Percentiles rank a stretch among this genome's conserved stretches.
phyloP scores from a whole-genome alignment of 352 stramenopile genomes.

The Phytophthora tentaculata region DNA sequence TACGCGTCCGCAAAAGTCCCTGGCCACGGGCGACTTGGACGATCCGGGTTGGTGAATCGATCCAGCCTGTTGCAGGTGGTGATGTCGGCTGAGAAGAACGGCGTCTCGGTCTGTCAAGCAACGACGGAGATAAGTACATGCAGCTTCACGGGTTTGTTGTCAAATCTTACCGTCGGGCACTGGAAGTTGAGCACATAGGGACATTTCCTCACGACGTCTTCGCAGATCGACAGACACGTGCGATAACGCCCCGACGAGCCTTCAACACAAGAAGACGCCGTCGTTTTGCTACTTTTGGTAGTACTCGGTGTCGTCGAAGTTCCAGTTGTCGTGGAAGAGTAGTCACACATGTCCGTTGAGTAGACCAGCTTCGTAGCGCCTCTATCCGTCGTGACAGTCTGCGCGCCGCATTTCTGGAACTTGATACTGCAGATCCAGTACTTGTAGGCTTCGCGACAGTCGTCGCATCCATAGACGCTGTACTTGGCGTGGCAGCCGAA shows the following conservation, averaged over 20 bases:
- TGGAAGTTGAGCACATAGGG: slow-evolving; percentile 88
- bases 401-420: slow-evolving; percentile 72
- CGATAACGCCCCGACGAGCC: slow-evolving; percentile 51
- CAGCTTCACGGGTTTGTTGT: too few species aligned
- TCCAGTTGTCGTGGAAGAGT: slow-evolving; percentile 11
- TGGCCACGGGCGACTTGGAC: slow-evolving; percentile 66
- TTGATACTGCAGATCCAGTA: slow-evolving; percentile 90
- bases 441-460: slow-evolving; percentile 89
- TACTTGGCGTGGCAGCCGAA: slow-evolving; percentile 86
- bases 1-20: slow-evolving; percentile 74
- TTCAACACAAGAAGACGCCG: slow-evolving; percentile 48
- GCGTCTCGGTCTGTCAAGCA: slow-evolving; percentile 60
- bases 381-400: slow-evolving; percentile 23
- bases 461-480: slow-evolving; percentile 81
- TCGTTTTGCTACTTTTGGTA: slow-evolving; percentile 14
- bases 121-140: slow-evolving; percentile 1
- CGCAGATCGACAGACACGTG: slow-evolving; percentile 82
- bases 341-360: slow-evolving; percentile 39
- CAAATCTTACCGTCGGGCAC: slow-evolving; percentile 60
- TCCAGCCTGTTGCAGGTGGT: slow-evolving; percentile 81
- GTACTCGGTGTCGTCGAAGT: slow-evolving; percentile 13
- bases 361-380: slow-evolving; percentile 24
- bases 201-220: slow-evolving; percentile 87
- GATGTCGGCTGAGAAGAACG: slow-evolving; percentile 79
- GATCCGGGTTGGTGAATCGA: slow-evolving; percentile 69